These are phyloP conservation scores for Pseudogymnoascus sp. DNA, from an alignment of 2,329 filamentous ascomycete genomes.

Conservation along the genomic window DNA sequence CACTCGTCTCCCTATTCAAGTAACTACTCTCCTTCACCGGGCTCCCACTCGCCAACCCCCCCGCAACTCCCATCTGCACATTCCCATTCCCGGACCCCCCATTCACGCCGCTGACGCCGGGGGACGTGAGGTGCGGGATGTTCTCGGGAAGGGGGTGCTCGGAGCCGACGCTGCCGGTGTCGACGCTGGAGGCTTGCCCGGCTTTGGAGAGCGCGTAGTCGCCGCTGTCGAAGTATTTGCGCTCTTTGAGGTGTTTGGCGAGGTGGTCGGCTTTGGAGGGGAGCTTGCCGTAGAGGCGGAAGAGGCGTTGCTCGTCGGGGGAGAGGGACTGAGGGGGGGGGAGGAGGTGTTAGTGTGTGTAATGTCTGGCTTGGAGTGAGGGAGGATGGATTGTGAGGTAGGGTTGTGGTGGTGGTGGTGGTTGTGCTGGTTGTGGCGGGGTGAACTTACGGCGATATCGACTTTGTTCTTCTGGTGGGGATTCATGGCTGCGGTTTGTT, in stretches of 20 bases:
- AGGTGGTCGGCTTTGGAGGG: conserved; percentile 92
- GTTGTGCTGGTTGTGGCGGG: conserved; percentile 12
- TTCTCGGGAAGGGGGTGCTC: conserved; percentile 93
- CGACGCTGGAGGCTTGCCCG: conserved; percentile 88
- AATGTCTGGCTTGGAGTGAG: neutral
- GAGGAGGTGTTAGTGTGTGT: neutral
- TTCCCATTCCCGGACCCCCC: conserved; percentile 27
- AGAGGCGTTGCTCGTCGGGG: conserved; percentile 90
- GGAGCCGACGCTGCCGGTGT: conserved; percentile 86
- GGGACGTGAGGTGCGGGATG: conserved; percentile 79
- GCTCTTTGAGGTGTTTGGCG: conserved; percentile 97
- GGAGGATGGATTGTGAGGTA: neutral
- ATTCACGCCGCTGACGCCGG: conserved; percentile 28
- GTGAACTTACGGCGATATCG: conserved; percentile 73
- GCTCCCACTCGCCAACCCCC: conserved; percentile 55
- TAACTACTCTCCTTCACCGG: conserved; percentile 88
- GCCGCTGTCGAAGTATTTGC: conserved; percentile 96
- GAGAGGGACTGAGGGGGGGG: conserved; percentile 61
- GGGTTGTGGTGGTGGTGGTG: neutral
- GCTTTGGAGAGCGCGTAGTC: conserved; percentile 97
- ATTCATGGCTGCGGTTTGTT: conserved; percentile 54
- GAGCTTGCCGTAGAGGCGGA: conserved; percentile 95
- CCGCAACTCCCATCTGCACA: conserved; percentile 34
- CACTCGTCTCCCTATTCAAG: conserved; percentile 73
- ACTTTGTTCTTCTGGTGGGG: conserved; percentile 98